Evolutionary conservation across 306 rosid species (phyloP).

Genomic region (Trifolium dubium): DNA sequence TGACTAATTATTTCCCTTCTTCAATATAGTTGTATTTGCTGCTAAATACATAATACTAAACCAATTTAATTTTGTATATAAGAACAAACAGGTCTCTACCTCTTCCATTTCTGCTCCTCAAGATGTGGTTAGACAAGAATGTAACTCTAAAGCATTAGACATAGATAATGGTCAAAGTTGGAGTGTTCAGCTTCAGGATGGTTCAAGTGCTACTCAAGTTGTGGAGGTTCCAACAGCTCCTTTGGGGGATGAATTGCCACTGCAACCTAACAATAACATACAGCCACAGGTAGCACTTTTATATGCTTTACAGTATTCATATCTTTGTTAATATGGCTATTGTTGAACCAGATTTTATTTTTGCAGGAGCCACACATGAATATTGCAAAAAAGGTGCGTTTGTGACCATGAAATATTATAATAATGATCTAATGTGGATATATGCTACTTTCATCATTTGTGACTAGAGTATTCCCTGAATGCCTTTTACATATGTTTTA

Average conservation of each 20-base stretch:
- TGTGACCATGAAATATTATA: neutral
- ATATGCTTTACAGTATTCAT: neutral
- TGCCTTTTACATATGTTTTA: too few relatives aligned
- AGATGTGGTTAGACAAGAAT: conserved; percentile 45
- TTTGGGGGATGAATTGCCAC: conserved; percentile 77
- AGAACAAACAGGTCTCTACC: conserved; percentile 56
- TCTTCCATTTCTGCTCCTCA: conserved; percentile 50
- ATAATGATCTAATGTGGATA: neutral
- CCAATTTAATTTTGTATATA: conserved; percentile 29
- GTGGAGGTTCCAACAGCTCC: conserved; percentile 74
- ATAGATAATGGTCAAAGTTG: conserved; percentile 72
- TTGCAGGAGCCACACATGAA: conserved; percentile 79
- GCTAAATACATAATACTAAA: conserved; percentile 21
- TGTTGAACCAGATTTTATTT: conserved; percentile 35
- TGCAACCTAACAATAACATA: conserved; percentile 63
- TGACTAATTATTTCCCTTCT: neutral
- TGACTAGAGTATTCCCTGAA: too few relatives aligned
- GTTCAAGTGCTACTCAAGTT: conserved; percentile 58
- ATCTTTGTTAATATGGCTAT: conserved; percentile 20
- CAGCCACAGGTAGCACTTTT: conserved; percentile 50
- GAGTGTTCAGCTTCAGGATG: conserved; percentile 68
- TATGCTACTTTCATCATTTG: neutral
- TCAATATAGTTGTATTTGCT: neutral
- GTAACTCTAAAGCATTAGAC: conserved; percentile 71
- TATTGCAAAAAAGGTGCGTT: conserved; percentile 63